phyloP scores from a whole-genome alignment of 306 rosid genomes.

The Potentilla sterilis region DNA sequence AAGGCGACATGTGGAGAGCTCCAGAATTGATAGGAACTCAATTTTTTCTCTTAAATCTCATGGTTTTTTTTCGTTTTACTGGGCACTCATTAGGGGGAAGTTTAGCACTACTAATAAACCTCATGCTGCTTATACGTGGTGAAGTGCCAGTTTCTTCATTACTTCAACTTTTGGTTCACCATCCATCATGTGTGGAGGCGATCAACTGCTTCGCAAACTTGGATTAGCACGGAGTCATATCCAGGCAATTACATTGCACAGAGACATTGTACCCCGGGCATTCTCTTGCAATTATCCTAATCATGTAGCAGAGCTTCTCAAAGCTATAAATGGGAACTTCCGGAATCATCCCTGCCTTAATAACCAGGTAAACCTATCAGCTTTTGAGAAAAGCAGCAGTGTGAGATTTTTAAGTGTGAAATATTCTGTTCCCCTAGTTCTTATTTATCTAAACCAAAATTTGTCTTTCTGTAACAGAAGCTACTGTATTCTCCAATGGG shows the following conservation, averaged over 20 bases:
- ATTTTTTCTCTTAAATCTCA: too few species aligned
- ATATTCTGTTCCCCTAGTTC: background rate
- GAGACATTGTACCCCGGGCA: constrained; percentile 95
- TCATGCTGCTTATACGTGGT: constrained; percentile 75
- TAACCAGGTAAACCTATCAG: constrained; percentile 52
- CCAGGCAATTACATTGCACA: constrained; percentile 77
- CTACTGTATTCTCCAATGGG: constrained; percentile 86
- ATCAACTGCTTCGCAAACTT: constrained; percentile 60
- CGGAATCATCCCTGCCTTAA: constrained; percentile 86
- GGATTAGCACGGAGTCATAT: constrained; percentile 75
- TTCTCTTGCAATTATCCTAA: constrained; percentile 91
- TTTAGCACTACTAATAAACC: constrained; percentile 77
- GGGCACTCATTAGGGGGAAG: constrained; percentile 99
- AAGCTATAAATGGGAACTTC: constrained; percentile 79
- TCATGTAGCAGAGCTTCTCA: constrained; percentile 76
- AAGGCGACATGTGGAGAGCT: too few species aligned
- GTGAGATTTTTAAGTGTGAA: background rate
- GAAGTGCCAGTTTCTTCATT: constrained; percentile 70
- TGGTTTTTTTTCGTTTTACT: constrained; percentile 77
- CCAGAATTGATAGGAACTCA: too few species aligned
- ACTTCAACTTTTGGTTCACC: constrained; percentile 95
- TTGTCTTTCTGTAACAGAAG: constrained; percentile 49
- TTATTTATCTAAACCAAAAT: constrained; percentile 18
- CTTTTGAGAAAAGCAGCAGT: background rate
- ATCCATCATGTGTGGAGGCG: constrained; percentile 91